phyloP scores from a whole-genome alignment of 495 filamentous ascomycete genomes.

The Aspergillus funiculosus region DNA sequence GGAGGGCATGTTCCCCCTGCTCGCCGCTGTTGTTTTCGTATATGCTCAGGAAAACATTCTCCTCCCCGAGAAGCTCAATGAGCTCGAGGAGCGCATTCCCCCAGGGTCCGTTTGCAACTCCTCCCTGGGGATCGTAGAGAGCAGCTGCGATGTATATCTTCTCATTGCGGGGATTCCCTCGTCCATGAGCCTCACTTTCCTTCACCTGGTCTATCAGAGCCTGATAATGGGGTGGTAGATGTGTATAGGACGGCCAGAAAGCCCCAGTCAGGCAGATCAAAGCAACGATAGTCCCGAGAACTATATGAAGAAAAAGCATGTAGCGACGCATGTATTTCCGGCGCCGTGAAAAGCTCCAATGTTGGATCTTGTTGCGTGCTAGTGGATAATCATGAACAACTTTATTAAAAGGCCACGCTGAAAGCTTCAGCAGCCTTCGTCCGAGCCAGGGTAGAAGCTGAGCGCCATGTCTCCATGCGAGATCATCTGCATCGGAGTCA shows the following conservation, averaged over 20 bases:
- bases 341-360: no score
- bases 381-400: no score
- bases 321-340: no score
- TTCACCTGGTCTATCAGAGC: not conserved
- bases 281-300: not conserved
- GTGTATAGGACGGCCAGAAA: conserved; percentile 9
- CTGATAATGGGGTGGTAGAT: conserved; percentile 1
- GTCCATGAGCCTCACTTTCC: not conserved
- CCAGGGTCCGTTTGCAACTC: conserved; percentile 4
- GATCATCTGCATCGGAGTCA: no score
- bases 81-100: conserved; percentile 44
- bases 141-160: conserved; percentile 9
- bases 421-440: no score
- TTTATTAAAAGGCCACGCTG: no score
- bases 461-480: no score
- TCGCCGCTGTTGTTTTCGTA: conserved; percentile 67
- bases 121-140: conserved; percentile 1
- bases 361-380: no score
- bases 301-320: no score
- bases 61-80: conserved; percentile 52
- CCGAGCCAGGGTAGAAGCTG: no score
- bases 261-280: not conserved
- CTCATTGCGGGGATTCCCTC: conserved; percentile 7
- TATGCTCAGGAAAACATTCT: conserved; percentile 46
- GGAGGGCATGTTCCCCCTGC: conserved; percentile 38